Evolutionary conservation across 345 rosid genomes (phyloP).

Genomic region (Aquilaria yunnanensis): DNA sequence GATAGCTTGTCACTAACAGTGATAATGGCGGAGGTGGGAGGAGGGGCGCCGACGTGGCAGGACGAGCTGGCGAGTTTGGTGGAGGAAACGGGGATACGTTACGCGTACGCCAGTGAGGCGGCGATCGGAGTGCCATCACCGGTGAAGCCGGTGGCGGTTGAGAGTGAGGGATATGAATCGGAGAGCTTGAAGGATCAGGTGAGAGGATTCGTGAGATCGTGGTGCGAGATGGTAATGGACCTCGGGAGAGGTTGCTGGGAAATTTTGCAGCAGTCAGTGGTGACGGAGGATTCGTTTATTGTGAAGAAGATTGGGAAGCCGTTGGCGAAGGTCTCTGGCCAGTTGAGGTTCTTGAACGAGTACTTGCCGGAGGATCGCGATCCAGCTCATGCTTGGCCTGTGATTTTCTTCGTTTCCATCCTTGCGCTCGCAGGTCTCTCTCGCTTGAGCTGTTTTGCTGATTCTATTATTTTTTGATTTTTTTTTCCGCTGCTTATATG

Average conservation of each 20-base stretch:
- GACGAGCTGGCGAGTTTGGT: constrained; percentile 65
- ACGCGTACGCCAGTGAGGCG: constrained; percentile 17
- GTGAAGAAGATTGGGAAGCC: constrained; percentile 70
- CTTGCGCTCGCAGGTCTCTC: constrained; percentile 72
- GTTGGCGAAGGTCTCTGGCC: constrained; percentile 45
- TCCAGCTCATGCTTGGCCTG: constrained; percentile 84
- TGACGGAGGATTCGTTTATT: constrained; percentile 64
- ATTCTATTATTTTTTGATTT: neutral
- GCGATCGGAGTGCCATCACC: constrained; percentile 24
- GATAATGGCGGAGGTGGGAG: constrained; percentile 57
- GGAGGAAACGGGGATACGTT: constrained; percentile 37
- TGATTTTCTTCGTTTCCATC: constrained; percentile 55
- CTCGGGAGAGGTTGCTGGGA: constrained; percentile 74
- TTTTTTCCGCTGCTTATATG: neutral
- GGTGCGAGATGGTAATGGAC: constrained; percentile 87
- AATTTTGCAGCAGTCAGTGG: constrained; percentile 54
- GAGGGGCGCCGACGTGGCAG: constrained; percentile 56
- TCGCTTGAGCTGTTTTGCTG: constrained; percentile 3
- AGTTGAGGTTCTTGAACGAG: constrained; percentile 73
- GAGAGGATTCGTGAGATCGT: constrained; percentile 69
- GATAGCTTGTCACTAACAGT: constrained; percentile 7
- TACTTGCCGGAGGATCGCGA: constrained; percentile 97
- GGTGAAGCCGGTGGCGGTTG: constrained; percentile 10
- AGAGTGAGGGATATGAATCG: constrained; percentile 18
- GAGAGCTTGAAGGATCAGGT: constrained; percentile 70